phyloP scores from a whole-genome alignment of 768 basidiomycete species.

The Boletellus sp. region DNA sequence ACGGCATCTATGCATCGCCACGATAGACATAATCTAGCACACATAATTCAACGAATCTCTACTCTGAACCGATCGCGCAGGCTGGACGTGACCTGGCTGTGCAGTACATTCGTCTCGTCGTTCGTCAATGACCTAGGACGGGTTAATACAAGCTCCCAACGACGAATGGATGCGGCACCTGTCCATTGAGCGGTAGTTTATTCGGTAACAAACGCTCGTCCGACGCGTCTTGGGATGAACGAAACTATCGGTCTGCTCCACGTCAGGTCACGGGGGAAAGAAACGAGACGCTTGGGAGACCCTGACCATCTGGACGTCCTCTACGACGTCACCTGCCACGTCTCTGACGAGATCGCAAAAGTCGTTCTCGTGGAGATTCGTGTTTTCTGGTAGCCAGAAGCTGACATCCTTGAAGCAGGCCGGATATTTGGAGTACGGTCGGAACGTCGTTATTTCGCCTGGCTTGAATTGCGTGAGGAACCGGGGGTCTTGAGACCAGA shows the following conservation, averaged over 20 bases:
- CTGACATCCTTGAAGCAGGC: conserved; percentile 91
- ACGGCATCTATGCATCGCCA: conserved; percentile 24
- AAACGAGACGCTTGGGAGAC: not conserved
- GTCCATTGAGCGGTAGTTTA: conserved; percentile 97
- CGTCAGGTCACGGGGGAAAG: conserved; percentile 4
- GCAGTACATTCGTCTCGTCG: conserved; percentile 83
- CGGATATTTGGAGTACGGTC: conserved; percentile 90
- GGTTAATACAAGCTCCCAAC: conserved; percentile 2
- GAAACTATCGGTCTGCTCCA: conserved; percentile 81
- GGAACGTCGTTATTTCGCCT: conserved; percentile 77
- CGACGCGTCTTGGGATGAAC: conserved; percentile 82
- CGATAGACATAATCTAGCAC: conserved; percentile 37
- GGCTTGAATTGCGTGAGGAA: conserved; percentile 84
- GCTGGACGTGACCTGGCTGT: conserved; percentile 54
- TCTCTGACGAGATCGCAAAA: conserved; percentile 95
- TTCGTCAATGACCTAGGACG: conserved; percentile 73
- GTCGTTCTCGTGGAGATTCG: conserved; percentile 84
- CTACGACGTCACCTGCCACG: conserved; percentile 86
- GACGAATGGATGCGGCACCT: conserved; percentile 43
- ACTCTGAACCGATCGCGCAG: conserved; percentile 67
- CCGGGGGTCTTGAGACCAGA: conserved; percentile 89
- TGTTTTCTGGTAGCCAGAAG: conserved; percentile 77
- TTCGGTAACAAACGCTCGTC: conserved; percentile 80
- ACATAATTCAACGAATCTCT: conserved; percentile 75
- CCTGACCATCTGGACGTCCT: conserved; percentile 81